These are phyloP conservation scores for Capillidium rhysosporum DNA, from an alignment of 371 early-diverging fungal genomes.

Conservation along the genomic window DNA sequence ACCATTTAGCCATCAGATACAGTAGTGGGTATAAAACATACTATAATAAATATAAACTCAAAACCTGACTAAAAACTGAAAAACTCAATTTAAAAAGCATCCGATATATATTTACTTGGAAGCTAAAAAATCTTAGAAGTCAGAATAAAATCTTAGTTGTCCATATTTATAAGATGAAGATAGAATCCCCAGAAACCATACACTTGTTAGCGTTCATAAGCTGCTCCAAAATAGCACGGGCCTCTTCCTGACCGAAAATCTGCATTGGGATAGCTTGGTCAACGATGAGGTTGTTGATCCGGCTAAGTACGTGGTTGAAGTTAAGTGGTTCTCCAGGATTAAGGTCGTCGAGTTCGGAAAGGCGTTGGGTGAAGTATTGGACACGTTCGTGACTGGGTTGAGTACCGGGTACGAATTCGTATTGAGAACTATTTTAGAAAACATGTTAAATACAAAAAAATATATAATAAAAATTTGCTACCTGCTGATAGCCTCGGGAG, in stretches of 20 bases:
- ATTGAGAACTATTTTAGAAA: background rate
- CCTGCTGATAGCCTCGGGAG: no score
- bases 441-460: background rate
- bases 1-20: no score
- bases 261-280: slow-evolving; percentile 8
- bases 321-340: slow-evolving; percentile 12
- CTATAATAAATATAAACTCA: no score
- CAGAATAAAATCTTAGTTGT: no score
- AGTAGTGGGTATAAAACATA: no score
- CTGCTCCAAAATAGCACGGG: slow-evolving; percentile 20
- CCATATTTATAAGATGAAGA: slow-evolving; percentile 46
- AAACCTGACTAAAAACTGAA: no score
- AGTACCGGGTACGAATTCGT: background rate
- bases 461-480: no score
- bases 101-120: no score
- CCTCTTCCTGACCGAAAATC: slow-evolving; percentile 19
- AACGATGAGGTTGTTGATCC: slow-evolving; percentile 18
- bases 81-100: no score
- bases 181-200: slow-evolving; percentile 40
- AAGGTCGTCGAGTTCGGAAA: background rate
- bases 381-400: background rate
- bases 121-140: no score
- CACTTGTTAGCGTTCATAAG: slow-evolving; percentile 47
- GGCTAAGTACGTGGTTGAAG: slow-evolving; percentile 17
- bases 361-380: background rate